Base-by-base conservation (phyloP, 441 rosid species). In the Arabidopsis lyrata region DNA sequence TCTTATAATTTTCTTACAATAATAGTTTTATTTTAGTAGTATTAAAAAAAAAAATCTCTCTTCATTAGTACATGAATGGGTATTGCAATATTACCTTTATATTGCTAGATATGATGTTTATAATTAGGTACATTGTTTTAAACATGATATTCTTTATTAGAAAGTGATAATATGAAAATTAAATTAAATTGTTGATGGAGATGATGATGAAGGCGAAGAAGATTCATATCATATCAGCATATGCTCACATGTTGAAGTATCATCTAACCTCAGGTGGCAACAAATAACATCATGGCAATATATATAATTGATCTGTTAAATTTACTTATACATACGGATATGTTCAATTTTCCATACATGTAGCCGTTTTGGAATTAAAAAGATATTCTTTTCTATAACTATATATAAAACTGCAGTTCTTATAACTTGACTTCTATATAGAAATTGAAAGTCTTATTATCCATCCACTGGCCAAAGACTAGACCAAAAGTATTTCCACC, bases 211-310 rank as follows among this genome's bases (percentile, higher is more conserved):
- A 45, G 24, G 16, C 6, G 18, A 38, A 60, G n/a, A 18, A 74
- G 18, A 16, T 66, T 66, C 66, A 38, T 66, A 56, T 56, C 44
- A 73, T 56, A 31, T 34, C 58, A 36, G 63, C 66, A 65, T 57
- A 57, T 48, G 66, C 66, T 65, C 66, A 57, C 72, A 73, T 73
- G 77, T 56, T 65, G 22, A 22, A 29, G 52, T n/a, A n/a, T n/a
- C 72, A 66, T 57, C 77, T 56, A 35, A 48, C 34, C 32, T 74
- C 66, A 74, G 72, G 77, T 38, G 52, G 72, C 72, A 65, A 73
- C 65, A 34, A 44, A 55, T 45, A 64, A 24, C 48, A 45, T 64
- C 66, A 35, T 45, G 65, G 42, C 59, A 24, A 45, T 38, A 29
- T 49, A 29, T 49, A 66, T 66, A 45, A 64, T 16, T 66, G 42